These are phyloP conservation scores for Debaryomyces maramus DNA, from an alignment of 805 yeast genomes.

Conservation along the genomic window DNA sequence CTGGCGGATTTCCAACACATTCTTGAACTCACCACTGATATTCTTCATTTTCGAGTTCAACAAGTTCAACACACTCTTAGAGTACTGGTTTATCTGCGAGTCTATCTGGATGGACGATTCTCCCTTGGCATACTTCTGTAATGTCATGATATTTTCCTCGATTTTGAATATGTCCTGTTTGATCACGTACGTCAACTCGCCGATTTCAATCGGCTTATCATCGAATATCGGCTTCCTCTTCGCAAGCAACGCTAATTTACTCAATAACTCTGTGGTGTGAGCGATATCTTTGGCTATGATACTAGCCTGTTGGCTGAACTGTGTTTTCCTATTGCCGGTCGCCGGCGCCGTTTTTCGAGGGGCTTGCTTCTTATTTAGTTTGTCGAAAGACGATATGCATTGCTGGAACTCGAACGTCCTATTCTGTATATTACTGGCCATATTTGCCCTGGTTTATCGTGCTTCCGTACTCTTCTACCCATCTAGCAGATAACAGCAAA, in stretches of 20 bases:
- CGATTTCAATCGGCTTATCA: conserved; percentile 91
- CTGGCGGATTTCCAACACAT: conserved; percentile 86
- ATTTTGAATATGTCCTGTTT: conserved; percentile 85
- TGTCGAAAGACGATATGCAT: conserved; percentile 77
- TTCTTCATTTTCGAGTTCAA: conserved; percentile 88
- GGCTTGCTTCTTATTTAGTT: conserved; percentile 48
- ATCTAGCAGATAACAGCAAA: not conserved
- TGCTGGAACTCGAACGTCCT: conserved; percentile 92
- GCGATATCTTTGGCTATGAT: conserved; percentile 86
- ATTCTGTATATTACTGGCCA: conserved; percentile 53
- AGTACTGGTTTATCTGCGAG: conserved; percentile 69
- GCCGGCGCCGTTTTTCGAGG: conserved; percentile 21
- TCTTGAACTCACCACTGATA: conserved; percentile 87
- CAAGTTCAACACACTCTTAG: conserved; percentile 82
- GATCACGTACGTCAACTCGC: conserved; percentile 83
- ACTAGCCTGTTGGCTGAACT: conserved; percentile 64
- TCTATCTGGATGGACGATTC: conserved; percentile 45
- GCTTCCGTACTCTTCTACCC: not conserved
- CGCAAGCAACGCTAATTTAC: conserved; percentile 81
- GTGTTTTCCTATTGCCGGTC: conserved; percentile 30
- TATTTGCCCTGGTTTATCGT: not conserved
- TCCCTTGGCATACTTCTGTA: conserved; percentile 54
- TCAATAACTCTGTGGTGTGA: conserved; percentile 75
- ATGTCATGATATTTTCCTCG: conserved; percentile 64
- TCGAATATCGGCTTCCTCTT: conserved; percentile 88